Conservation (phyloP, 2,329 filamentous ascomycete species). For the Daldinia sp. region DNA sequence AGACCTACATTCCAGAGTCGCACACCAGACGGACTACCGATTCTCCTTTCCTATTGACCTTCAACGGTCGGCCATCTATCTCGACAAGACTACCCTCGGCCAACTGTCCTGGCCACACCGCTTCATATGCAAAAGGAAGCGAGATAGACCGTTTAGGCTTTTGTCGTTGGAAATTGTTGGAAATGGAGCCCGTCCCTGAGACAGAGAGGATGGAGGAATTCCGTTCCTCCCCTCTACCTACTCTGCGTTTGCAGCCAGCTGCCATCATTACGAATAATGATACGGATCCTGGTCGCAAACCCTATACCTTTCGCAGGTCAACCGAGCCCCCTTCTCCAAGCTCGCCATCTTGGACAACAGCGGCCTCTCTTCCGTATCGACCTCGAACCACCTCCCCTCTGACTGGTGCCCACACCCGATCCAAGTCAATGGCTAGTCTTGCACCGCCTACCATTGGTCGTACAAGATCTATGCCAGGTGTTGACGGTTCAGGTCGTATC, state of each 20-base stretch:
- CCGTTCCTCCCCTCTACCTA: slow-evolving; percentile 64
- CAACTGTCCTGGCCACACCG: slow-evolving; percentile 7
- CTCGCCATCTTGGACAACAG: slow-evolving; percentile 59
- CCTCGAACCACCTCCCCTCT: slow-evolving; percentile 70
- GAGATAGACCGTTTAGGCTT: slow-evolving; percentile 22
- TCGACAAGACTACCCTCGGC: slow-evolving; percentile 1
- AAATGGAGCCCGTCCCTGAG: slow-evolving; percentile 74
- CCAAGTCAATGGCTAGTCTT: slow-evolving; percentile 64
- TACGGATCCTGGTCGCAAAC: slow-evolving; percentile 58
- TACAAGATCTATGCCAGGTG: slow-evolving; percentile 70
- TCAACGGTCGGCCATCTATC: slow-evolving; percentile 7
- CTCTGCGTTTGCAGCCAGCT: slow-evolving; percentile 58
- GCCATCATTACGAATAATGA: slow-evolving; percentile 50
- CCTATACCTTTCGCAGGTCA: slow-evolving; percentile 62
- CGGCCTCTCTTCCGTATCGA: slow-evolving; percentile 62
- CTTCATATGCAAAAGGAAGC: slow-evolving; percentile 24
- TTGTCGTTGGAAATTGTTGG: slow-evolving; percentile 10
- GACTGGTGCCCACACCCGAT: slow-evolving; percentile 64
- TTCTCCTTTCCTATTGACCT: slow-evolving; percentile 17
- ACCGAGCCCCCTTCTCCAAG: slow-evolving; percentile 66
- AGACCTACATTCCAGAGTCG: slow-evolving; percentile 41
- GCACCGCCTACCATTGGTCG: slow-evolving; percentile 66
- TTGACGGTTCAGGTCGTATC: slow-evolving; percentile 67
- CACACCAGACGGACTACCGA: slow-evolving; percentile 18
- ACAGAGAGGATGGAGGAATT: slow-evolving; percentile 74